phyloP scores from a whole-genome alignment of 805 yeast genomes.

The Schwanniomyces sp. region DNA sequence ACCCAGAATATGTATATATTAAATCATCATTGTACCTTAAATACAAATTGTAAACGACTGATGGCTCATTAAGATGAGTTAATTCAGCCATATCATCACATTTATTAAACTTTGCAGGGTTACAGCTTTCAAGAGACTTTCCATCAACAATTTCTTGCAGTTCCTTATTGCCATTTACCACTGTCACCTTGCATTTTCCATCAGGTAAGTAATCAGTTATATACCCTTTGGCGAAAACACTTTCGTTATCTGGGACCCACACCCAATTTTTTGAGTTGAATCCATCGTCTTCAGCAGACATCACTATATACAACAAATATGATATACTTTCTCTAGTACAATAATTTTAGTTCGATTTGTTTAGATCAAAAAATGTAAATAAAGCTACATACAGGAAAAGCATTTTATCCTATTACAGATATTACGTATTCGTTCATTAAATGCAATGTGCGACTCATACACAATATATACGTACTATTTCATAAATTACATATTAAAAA shows the following conservation, averaged over 20 bases:
- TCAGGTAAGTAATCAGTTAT: slow-evolving; percentile 45
- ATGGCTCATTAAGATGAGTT: slow-evolving; percentile 91
- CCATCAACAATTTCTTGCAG: slow-evolving; percentile 43
- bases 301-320: neutral
- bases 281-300: slow-evolving; percentile 25
- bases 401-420: neutral
- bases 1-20: slow-evolving; percentile 93
- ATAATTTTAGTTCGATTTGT: neutral
- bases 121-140: slow-evolving; percentile 58
- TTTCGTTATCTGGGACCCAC: slow-evolving; percentile 68
- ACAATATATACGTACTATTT: neutral
- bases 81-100: slow-evolving; percentile 95
- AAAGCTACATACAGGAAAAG: neutral
- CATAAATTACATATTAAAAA: slow-evolving; percentile 5
- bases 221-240: slow-evolving; percentile 58
- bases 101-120: slow-evolving; percentile 86
- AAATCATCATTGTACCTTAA: slow-evolving; percentile 73
- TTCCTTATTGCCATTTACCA: slow-evolving; percentile 41
- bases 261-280: slow-evolving; percentile 59
- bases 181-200: slow-evolving; percentile 35
- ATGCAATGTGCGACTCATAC: neutral
- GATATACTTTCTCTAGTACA: neutral
- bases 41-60: slow-evolving; percentile 83
- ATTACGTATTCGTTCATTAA: neutral
- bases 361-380: neutral